Base-by-base conservation (phyloP, 2,329 filamentous ascomycete species). In the Emmonsia crescens region DNA sequence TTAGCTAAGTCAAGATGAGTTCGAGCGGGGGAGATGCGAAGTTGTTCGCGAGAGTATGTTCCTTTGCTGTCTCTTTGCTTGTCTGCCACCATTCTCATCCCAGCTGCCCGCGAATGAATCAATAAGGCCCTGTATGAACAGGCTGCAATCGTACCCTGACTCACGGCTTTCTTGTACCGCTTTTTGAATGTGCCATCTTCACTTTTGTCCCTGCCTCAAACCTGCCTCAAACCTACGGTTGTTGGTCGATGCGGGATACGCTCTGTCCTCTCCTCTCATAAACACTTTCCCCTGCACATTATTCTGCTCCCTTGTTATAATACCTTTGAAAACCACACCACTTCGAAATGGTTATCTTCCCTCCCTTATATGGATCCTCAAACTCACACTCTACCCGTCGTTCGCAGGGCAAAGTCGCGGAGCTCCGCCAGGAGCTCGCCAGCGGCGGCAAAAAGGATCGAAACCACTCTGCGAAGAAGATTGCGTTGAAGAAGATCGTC, bases 401-500 rank as follows among this genome's bases (percentile, higher is more conserved):
- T 57, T 68, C 68, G 80, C 89, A 99, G 94, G 94, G 94, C 82
- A 99, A 99, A 83, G 94, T 97, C 67, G 92, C 93, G 65, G 94
- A 99, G 84, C 82, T 99, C 73, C 91, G 94, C 75, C 85, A 89
- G 74, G 94, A 99, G 81, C 85, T 99, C 73, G 92, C 91, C 77
- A 90, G 87, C 76, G 91, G 91, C 73, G 88, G 89, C 68, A 96
- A 96, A 82, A 99, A 97, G 80, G 94, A 99, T 80, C 97, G 96
- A 83, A 96, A 95, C 78, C 88, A 91, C 77, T 84, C 88, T 52
- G 85, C 86, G 67, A 99, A 97, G 82, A 97, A 97, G 84, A 95
- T 96, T 72, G 92, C 94, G 12, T 83, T 99, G 65, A 99, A 99
- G 83, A 96, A 96, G 83, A 97, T 99, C 68, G 94, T 99, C 69